Evolutionary conservation across 257 asterid species (phyloP), one percentile per base, ranked within the genome.

Genomic region (Plantago elongata): DNA sequence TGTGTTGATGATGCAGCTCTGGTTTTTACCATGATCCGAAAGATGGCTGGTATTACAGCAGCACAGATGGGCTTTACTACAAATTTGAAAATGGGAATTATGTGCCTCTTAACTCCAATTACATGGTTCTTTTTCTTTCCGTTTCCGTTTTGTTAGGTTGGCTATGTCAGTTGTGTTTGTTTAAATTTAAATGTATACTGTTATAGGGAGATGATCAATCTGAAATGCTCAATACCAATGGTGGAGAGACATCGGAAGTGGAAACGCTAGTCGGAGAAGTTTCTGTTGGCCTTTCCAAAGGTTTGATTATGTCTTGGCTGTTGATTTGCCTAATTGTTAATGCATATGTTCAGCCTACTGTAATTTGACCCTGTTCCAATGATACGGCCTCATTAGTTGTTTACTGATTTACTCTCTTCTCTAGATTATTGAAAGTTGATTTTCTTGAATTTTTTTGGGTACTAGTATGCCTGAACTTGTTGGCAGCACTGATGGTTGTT

Each of bases 1-100:
- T 61, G 47, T 63, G 30, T 58, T 61, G 47, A 68, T 74, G 73
- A 62, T 78, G 71, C 89, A 92, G 99, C 77, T 65, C 95, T 74
- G 97, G 99, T 30, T 87, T 92, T 80, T 92, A 92, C 78, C 91
- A 84, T 61, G 94, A 83, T 54, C 97, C 95, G 38, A 56, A 74
- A 57, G 99, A 81, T 9, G 95, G 88, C 6, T 89, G 99, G 99
- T 92, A 92, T 72, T 92, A 89, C 58, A 89, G 84, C 82, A 77
- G 79, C 73, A 71, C 66, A 58, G 97, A 92, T 76, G 95, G 96
- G 54, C 82, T 73, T 50, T 92, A 89, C 67, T 92, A 92, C 85
- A 84, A 78, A 69, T 92, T 81, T 66, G 97, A 89, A 78, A 78
- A 83, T 75, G 99, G 95, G 68, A 84, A 81, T 48, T 92, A 89